Evolutionary conservation across 2,329 filamentous ascomycete genomes (phyloP).

Genomic region (Aspergillus fumigatus): DNA sequence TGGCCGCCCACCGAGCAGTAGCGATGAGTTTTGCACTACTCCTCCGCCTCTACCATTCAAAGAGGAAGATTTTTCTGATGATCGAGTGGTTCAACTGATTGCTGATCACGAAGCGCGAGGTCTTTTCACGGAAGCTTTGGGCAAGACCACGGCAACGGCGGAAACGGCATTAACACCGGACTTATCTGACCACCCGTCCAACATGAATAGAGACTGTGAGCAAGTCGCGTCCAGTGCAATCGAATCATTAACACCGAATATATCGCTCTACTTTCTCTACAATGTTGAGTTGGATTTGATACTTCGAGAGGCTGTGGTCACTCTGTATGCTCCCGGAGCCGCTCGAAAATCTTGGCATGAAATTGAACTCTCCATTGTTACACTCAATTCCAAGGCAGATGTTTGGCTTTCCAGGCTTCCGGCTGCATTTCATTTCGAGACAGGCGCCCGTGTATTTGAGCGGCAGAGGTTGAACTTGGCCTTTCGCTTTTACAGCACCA

Average conservation of each 20-base stretch:
- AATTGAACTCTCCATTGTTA: conserved; percentile 32
- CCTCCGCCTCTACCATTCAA: conserved; percentile 37
- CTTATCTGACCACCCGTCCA: conserved; percentile 8
- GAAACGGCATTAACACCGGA: conserved; percentile 10
- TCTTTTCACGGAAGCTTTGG: conserved; percentile 21
- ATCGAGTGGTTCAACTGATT: conserved; percentile 30
- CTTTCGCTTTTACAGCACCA: conserved; percentile 42
- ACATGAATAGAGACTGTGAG: conserved; percentile 14
- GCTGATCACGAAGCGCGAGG: conserved; percentile 29
- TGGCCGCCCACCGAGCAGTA: conserved; percentile 38
- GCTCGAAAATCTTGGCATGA: conserved; percentile 32
- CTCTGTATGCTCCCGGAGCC: conserved; percentile 35
- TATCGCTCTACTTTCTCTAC: conserved; percentile 37
- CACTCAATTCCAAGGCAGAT: conserved; percentile 32
- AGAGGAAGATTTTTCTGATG: conserved; percentile 35
- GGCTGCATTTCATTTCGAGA: conserved; percentile 31
- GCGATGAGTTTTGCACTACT: conserved; percentile 38
- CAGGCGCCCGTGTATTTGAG: conserved; percentile 23
- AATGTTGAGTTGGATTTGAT: conserved; percentile 34
- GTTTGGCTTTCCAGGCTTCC: conserved; percentile 38
- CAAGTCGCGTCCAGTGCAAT: conserved; percentile 20
- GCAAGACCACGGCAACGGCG: conserved; percentile 1
- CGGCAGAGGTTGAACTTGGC: conserved; percentile 34
- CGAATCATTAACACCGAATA: conserved; percentile 32
- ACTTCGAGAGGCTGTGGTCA: conserved; percentile 33